Base-by-base conservation (phyloP, 352 stramenopile genomes). In the Thalassiosira delicatula region DNA sequence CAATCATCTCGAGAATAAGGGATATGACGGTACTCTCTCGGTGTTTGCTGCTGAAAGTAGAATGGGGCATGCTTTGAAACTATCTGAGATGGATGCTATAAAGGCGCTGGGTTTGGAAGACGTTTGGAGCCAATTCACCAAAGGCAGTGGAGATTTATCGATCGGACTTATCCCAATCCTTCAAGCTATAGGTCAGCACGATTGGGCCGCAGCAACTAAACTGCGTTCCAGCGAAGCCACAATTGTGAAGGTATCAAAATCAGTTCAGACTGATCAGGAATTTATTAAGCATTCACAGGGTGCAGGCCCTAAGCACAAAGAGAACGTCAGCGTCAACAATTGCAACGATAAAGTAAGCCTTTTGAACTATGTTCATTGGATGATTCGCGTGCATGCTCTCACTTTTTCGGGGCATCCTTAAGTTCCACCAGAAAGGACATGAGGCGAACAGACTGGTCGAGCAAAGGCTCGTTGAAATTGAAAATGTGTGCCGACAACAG, bases 21-120 rank as follows among this genome's bases (percentile, higher is more conserved):
- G 53, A 3, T 74, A 76, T 40, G 44, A 32, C 12, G 67, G 76
- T 65, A 86, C 79, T 56, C 67, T 82, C 23, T 79, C 71, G 23
- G 72, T 86, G 19, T 82, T 83, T 68, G 35, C 72, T 30, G 57
- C 79, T 21, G 79, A 86, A 46, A 79, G 72, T 54, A 60, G 46
- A 56, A 30, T 86, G 27, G 79, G 79, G 53, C 1, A 65, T 46
- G 62, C 65, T 37, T n/a, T 35, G 33, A 37, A 3, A 40, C 17
- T 53, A 25, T 59, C 66, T 21, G 12, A 70, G 12, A 66, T 54
- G 9, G 59, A 81, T 59, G 61, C 66, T 19, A 70, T 86, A 8
- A 82, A 86, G 53, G 72, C 46, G 25, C 51, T 86, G 35, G 65
- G 72, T 40, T 54, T 86, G 12, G 49, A 73, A 44, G 12, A 27